A percentile compares a stretch with the other conserved stretches of the same genome.
Evolutionary conservation across 768 basidiomycete genomes (phyloP).

Genomic region (Amanita jacksonii): DNA sequence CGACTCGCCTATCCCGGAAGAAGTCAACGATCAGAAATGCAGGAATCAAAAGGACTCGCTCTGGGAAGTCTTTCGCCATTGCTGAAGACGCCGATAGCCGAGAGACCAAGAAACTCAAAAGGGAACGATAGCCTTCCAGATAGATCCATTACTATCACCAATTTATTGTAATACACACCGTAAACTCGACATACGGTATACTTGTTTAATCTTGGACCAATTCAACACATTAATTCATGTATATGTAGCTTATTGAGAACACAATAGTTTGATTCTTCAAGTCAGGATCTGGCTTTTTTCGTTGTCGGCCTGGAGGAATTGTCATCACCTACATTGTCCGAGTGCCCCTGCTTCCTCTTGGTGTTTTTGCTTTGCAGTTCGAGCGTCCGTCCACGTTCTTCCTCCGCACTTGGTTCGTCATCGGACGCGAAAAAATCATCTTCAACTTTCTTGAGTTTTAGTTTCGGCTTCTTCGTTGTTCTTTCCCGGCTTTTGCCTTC

Average conservation of each 20-base stretch:
- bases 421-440: slow-evolving; percentile 58
- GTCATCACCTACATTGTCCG: background rate
- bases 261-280: background rate
- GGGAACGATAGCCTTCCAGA: slow-evolving; percentile 2
- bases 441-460: slow-evolving; percentile 34
- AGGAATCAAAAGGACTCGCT: slow-evolving; percentile 29
- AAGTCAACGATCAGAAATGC: slow-evolving; percentile 15
- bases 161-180: background rate
- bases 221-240: too few species aligned
- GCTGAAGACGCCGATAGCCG: slow-evolving; percentile 19
- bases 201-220: slow-evolving; percentile 3
- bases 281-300: slow-evolving; percentile 1
- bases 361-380: slow-evolving; percentile 10
- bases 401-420: slow-evolving; percentile 20
- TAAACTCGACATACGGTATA: background rate
- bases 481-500: too few species aligned
- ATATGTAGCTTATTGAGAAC: background rate
- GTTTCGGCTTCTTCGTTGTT: slow-evolving; percentile 25
- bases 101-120: slow-evolving; percentile 22
- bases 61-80: slow-evolving; percentile 17
- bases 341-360: slow-evolving; percentile 9
- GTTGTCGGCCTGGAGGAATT: background rate
- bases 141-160: background rate
- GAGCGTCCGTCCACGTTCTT: slow-evolving; percentile 9
- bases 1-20: slow-evolving; percentile 7